Percentiles rank a stretch among this genome's conserved stretches.
Conservation (phyloP, 148 eudicot genomes). For the Rhododendron vialii region DNA sequence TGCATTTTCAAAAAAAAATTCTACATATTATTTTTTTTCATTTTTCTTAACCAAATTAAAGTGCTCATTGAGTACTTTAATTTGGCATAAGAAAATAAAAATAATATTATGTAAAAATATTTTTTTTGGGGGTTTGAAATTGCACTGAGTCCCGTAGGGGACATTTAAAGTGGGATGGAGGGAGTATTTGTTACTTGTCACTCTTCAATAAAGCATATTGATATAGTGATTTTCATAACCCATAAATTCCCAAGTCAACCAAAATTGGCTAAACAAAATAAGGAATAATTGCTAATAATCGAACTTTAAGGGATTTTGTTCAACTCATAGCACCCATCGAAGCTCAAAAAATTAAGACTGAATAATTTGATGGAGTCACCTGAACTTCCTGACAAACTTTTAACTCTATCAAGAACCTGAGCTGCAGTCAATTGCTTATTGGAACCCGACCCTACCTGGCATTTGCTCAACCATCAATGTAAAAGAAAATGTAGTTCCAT, state of each 20-base stretch:
- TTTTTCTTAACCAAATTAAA: no score
- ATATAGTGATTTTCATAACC: background rate
- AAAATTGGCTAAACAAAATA: background rate
- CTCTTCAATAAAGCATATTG: background rate
- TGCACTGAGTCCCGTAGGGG: no score
- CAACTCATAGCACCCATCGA: background rate
- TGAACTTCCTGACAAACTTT: constrained; percentile 55
- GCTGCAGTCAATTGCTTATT: constrained; percentile 45
- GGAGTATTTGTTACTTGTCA: background rate
- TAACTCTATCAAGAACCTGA: constrained; percentile 56
- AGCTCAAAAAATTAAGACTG: background rate
- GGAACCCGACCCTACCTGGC: constrained; percentile 62
- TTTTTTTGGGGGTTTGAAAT: no score
- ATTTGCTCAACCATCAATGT: background rate
- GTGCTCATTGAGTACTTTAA: no score
- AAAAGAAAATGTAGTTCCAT: background rate
- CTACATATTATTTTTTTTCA: no score
- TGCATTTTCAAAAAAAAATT: no score
- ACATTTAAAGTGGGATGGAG: no score
- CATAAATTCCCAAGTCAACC: background rate
- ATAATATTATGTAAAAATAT: no score
- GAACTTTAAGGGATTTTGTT: background rate
- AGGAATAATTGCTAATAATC: background rate
- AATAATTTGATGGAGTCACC: constrained; percentile 22
- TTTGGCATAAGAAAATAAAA: no score